Evolutionary conservation across 805 yeast genomes (phyloP).

Genomic region (Kodamaea sagamina): DNA sequence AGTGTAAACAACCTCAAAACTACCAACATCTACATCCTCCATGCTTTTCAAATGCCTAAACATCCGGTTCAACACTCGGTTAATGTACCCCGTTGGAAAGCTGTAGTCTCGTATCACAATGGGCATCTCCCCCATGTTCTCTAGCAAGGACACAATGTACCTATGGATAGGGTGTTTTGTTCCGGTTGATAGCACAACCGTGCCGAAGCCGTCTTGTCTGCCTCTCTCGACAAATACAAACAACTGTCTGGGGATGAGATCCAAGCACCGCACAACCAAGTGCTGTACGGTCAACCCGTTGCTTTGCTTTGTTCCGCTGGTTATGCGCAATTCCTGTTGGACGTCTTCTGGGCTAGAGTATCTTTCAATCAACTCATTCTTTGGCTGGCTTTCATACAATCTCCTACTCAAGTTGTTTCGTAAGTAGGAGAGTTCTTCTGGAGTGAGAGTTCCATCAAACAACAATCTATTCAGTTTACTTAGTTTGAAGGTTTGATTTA

Average conservation of each 20-base stretch:
- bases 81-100: slow-evolving; percentile 11
- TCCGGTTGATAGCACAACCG: slow-evolving; percentile 13
- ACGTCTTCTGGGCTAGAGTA: slow-evolving; percentile 13
- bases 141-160: slow-evolving; percentile 12
- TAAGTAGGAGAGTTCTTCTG: slow-evolving; percentile 10
- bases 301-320: slow-evolving; percentile 10
- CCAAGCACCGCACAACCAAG: slow-evolving; percentile 13
- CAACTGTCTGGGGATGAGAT: slow-evolving; percentile 15
- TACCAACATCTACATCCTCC: slow-evolving; percentile 12
- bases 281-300: slow-evolving; percentile 11
- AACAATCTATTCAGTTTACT: slow-evolving; percentile 15
- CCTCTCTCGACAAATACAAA: slow-evolving; percentile 12
- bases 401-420: slow-evolving; percentile 10
- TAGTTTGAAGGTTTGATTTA: slow-evolving; percentile 18
- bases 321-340: slow-evolving; percentile 8
- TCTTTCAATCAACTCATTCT: slow-evolving; percentile 12
- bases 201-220: background rate
- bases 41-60: slow-evolving; percentile 4
- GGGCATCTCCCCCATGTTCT: slow-evolving; percentile 14
- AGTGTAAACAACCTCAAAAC: slow-evolving; percentile 15
- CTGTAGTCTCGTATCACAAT: slow-evolving; percentile 15
- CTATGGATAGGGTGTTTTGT: slow-evolving; percentile 5
- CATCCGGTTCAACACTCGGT: slow-evolving; percentile 11
- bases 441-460: background rate
- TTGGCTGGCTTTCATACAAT: slow-evolving; percentile 6